Conservation (phyloP, 441 rosid species). For the Breynia disticha region DNA sequence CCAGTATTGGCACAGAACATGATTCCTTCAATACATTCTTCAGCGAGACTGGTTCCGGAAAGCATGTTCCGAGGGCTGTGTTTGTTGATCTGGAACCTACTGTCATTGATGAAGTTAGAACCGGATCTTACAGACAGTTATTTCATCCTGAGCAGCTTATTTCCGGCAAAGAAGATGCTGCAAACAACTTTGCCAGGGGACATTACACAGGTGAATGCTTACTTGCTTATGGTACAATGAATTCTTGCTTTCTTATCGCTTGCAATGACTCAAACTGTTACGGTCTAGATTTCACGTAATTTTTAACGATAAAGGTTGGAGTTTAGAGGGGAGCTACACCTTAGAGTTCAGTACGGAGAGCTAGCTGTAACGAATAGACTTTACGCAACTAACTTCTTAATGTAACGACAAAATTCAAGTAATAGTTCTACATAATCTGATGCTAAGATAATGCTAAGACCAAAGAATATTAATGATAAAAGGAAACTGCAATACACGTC, state of each 20-base stretch:
- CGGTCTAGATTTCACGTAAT: too few species aligned
- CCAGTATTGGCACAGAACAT: slow-evolving; percentile 35
- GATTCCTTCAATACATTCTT: slow-evolving; percentile 81
- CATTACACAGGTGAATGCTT: slow-evolving; percentile 52
- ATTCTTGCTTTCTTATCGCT: neutral
- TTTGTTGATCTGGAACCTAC: slow-evolving; percentile 73
- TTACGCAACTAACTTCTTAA: too few species aligned
- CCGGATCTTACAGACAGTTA: slow-evolving; percentile 57
- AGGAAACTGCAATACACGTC: too few species aligned
- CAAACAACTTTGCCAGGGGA: slow-evolving; percentile 81
- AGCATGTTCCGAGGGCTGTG: slow-evolving; percentile 76
- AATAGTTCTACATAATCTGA: too few species aligned
- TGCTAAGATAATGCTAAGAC: too few species aligned
- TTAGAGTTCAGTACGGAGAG: too few species aligned
- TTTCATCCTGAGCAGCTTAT: slow-evolving; percentile 86
- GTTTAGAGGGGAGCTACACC: too few species aligned
- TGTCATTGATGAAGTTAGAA: slow-evolving; percentile 70
- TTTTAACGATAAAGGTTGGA: too few species aligned
- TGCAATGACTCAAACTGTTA: slow-evolving; percentile 1
- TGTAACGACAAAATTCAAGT: too few species aligned
- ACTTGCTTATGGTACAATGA: neutral
- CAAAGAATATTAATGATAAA: too few species aligned
- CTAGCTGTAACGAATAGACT: too few species aligned
- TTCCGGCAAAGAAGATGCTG: slow-evolving; percentile 82
- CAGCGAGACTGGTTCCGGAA: slow-evolving; percentile 74